Conservation (phyloP, 495 filamentous ascomycete genomes). For the Lasiosphaeris hirsuta region DNA sequence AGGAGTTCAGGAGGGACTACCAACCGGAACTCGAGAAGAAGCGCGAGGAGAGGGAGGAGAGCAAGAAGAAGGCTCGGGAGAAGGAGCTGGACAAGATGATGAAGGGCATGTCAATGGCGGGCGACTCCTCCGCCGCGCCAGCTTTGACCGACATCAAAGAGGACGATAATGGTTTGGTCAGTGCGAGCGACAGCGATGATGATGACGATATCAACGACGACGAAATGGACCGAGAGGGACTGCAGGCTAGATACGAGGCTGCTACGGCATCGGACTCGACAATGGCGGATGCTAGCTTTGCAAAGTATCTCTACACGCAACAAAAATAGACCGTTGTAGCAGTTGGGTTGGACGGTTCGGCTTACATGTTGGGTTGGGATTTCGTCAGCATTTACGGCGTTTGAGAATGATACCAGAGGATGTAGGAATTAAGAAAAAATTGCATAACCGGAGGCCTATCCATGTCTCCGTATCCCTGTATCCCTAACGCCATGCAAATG, state of each 20-base stretch:
- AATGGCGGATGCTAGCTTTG: constrained; percentile 56
- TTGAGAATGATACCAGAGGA: constrained; percentile 41
- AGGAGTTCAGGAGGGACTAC: constrained; percentile 90
- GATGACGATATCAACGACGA: constrained; percentile 49
- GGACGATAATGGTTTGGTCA: constrained; percentile 50
- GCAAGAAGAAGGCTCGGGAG: constrained; percentile 65
- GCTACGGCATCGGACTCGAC: constrained; percentile 48
- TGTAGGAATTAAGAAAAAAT: neutral
- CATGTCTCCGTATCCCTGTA: neutral
- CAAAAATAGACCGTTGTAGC: constrained; percentile 1
- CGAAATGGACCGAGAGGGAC: constrained; percentile 54
- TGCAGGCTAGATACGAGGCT: constrained; percentile 59
- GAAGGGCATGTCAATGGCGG: constrained; percentile 81
- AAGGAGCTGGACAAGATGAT: constrained; percentile 87
- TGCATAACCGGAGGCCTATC: neutral
- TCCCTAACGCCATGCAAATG: constrained; percentile 16
- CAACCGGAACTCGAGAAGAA: constrained; percentile 83
- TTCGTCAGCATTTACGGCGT: constrained; percentile 24
- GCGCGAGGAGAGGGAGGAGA: constrained; percentile 68
- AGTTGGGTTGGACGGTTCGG: neutral
- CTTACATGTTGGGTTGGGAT: neutral
- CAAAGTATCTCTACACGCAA: constrained; percentile 51
- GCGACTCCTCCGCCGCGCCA: constrained; percentile 27
- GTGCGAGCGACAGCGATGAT: constrained; percentile 39
- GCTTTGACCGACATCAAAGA: constrained; percentile 43